These are phyloP conservation scores for Fusarium dlaminii DNA, from an alignment of 2,329 filamentous ascomycete genomes.

Conservation along the genomic window DNA sequence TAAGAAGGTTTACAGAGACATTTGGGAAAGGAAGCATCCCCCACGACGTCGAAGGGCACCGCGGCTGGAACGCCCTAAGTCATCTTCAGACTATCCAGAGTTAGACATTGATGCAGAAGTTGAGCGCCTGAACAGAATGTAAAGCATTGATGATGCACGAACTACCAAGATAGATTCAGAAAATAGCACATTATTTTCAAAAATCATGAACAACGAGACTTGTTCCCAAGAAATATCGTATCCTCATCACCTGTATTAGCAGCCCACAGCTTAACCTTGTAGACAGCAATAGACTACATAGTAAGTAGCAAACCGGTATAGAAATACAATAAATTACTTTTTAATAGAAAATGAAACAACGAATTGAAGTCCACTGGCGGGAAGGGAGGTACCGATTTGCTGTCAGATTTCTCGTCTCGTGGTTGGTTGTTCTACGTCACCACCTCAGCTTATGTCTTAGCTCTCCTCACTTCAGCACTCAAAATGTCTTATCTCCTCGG, in stretches of 20 bases:
- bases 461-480: too few species aligned
- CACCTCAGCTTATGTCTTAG: conserved; percentile 12
- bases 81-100: neutral
- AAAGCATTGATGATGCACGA: rapidly evolving
- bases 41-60: neutral
- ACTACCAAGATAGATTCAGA: neutral
- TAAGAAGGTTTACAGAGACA: conserved; percentile 4
- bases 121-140: neutral
- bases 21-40: conserved; percentile 19
- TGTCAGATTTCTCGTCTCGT: neutral
- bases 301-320: too few species aligned
- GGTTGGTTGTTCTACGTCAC: neutral
- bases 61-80: neutral
- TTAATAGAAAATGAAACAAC: neutral
- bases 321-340: neutral
- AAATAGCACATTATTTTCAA: too few species aligned
- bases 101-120: neutral
- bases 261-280: too few species aligned
- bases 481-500: neutral
- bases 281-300: too few species aligned
- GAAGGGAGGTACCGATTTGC: neutral
- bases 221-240: too few species aligned
- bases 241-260: too few species aligned
- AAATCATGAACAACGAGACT: neutral
- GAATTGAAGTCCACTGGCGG: too few species aligned